A percentile compares a stretch with the other conserved stretches of the same genome.
These are phyloP conservation scores for Letharia lupina DNA, from an alignment of 495 filamentous ascomycete genomes.

Conservation along the genomic window DNA sequence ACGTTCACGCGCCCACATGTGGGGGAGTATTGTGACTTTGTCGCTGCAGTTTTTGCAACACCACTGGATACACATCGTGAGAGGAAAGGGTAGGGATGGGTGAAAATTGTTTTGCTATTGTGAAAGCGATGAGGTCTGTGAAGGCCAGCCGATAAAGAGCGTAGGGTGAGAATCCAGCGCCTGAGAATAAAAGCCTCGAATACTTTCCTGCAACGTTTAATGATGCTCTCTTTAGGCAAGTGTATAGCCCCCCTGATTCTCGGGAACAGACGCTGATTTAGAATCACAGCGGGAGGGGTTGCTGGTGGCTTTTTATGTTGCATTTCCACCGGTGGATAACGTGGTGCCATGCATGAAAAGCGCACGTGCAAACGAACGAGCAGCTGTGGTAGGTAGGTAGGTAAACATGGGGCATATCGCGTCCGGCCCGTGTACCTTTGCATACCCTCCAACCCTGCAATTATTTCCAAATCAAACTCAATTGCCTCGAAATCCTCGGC, in stretches of 20 bases:
- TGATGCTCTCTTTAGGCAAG: background rate
- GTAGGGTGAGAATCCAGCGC: background rate
- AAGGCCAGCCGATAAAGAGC: background rate
- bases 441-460: too few relatives aligned
- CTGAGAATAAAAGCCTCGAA: background rate
- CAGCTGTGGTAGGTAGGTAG: background rate
- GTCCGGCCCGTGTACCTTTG: background rate
- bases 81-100: background rate
- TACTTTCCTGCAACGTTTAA: background rate
- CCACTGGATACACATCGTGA: background rate
- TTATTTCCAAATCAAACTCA: too few relatives aligned
- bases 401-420: background rate
- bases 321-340: background rate
- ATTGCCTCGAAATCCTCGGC: too few relatives aligned
- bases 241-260: background rate
- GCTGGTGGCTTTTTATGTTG: background rate
- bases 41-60: background rate
- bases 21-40: background rate
- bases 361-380: background rate
- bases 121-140: background rate
- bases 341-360: background rate
- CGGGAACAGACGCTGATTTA: background rate
- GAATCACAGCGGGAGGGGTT: rapidly evolving
- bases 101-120: background rate
- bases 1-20: background rate